Base-by-base conservation (phyloP, 1,139 yeast genomes). In the Kazachstania sp. region DNA sequence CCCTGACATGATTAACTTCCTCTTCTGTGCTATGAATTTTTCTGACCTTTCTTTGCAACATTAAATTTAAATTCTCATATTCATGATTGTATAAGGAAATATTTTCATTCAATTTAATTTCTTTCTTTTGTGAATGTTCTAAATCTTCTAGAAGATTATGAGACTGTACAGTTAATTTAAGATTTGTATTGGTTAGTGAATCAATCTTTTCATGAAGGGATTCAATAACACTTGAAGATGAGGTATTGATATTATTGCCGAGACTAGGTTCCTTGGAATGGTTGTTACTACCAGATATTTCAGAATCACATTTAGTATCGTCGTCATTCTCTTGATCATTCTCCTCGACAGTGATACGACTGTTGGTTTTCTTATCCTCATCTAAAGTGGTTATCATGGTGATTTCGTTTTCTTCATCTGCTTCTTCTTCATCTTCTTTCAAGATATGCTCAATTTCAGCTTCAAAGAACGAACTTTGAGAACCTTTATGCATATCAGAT, bases 31-130 rank as follows among this genome's bases (percentile, higher is more conserved):
- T 88, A 31, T 70, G 58, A 37, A 83, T 74, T 51, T 86, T 70
- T 49, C 90, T 72, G 54, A 81, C 83, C 58, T 83, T 83, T 50
- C 90, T 69, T 54, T 76, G 80, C 52, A 83, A 67, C 54, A 83
- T 65, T 0, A 86, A 54, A 72, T 44, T 77, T 38, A 81, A 71
- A 70, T 82, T 80, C 56, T 82, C 86, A 56, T 78, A 79, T 58
- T 83, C 87, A 61, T 83, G 87, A 60, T 80, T 82, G 32, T 82
- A 71, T 11, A 44, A 43, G 12, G 55, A 44, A 12, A 51, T 45
- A 31, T 80, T 86, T 59, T 83, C 90, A 41, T 79, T 73, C 50
- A 78, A 70, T 49, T 77, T 76, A 45, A 81, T 82, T 51, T 81
- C 78, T 59, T 78, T 74, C 51, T 73, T 72, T 46, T 73, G 66